Conservation (phyloP, 1,139 yeast species). For the Sugiyamaella grinbergsii region DNA sequence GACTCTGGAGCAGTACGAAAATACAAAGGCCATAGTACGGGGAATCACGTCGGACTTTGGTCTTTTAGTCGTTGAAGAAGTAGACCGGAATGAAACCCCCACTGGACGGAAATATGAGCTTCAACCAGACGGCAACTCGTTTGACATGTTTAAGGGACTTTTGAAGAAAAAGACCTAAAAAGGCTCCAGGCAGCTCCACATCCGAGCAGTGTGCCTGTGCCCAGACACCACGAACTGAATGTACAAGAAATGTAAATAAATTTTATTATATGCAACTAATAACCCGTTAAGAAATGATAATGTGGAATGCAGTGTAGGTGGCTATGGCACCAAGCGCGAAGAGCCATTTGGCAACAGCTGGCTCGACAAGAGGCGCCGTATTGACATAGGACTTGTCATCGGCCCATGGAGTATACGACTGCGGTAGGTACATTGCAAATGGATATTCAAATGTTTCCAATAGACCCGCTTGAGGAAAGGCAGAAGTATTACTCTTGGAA, state of each 20-base stretch:
- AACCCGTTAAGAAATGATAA: slow-evolving; percentile 15
- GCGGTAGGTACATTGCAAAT: slow-evolving; percentile 45
- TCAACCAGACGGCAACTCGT: slow-evolving; percentile 97
- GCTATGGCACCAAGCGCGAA: slow-evolving; percentile 26
- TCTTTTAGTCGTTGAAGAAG: slow-evolving; percentile 71
- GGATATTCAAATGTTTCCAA: slow-evolving; percentile 38
- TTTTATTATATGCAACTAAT: slow-evolving; percentile 15
- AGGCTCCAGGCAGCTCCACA: neutral
- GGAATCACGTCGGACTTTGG: slow-evolving; percentile 91
- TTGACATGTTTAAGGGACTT: slow-evolving; percentile 90
- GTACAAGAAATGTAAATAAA: neutral
- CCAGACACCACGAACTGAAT: too few species aligned
- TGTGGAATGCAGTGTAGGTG: slow-evolving; percentile 24
- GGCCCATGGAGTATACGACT: slow-evolving; percentile 43
- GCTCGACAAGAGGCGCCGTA: slow-evolving; percentile 25
- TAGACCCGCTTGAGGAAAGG: slow-evolving; percentile 41
- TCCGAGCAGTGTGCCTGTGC: neutral
- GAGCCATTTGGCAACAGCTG: slow-evolving; percentile 29
- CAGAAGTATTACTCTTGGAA: slow-evolving; percentile 36
- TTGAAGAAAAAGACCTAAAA: slow-evolving; percentile 56
- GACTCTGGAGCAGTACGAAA: slow-evolving; percentile 48
- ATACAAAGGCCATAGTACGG: slow-evolving; percentile 60
- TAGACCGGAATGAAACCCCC: slow-evolving; percentile 46
- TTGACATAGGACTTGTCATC: slow-evolving; percentile 31
- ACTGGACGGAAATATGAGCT: slow-evolving; percentile 63